Base-by-base conservation (phyloP, 2,329 filamentous ascomycete species). In the Talaromyces sp. region DNA sequence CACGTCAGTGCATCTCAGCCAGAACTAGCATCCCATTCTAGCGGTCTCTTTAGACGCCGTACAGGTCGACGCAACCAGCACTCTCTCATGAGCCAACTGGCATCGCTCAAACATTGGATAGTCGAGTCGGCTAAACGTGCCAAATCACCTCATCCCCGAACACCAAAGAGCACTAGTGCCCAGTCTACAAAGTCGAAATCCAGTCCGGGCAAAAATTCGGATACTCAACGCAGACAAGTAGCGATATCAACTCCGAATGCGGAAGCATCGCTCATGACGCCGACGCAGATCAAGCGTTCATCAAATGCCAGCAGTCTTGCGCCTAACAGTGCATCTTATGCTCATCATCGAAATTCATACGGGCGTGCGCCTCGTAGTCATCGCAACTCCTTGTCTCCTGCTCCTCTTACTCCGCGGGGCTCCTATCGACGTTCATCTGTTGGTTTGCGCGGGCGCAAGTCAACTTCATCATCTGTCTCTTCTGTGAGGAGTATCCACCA, bases 381-480 rank as follows among this genome's bases (percentile, higher is more conserved):
- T 66, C 86, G 92, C 16, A 90, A 92, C 67, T 97, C 93, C 0
- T 80, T 96, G 10, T 96, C 92, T 0, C 95, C 95, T 0, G 90
- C 89, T 2, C 94, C 95, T 0, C 78, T 97, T 47, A 98, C 95
- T 0, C 94, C 95, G 3, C 90, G 93, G 45, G 93, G 92, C 5
- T 91, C 91, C 0, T 90, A 96, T 72, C 88, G 95, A 11, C 90
- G 93, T 41, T 88, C 92, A 2, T 96, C 92, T 5, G 87, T 85
- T 50, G 93, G 94, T 35, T 85, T 98, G 52, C 87, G 93, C 33
- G 94, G 95, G 43, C 88, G 95, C 67, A 98, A 98, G 76, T 98
- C 94, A 0, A 99, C 95, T 0, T 97, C 93, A 0, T 97, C 93
- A 0, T 98, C 93, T 0, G 89, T 99, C 16, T 97, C 93, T 0